These are phyloP conservation scores for Scedosporium apiospermum DNA, from an alignment of 2,329 filamentous ascomycete species.

Conservation along the genomic window DNA sequence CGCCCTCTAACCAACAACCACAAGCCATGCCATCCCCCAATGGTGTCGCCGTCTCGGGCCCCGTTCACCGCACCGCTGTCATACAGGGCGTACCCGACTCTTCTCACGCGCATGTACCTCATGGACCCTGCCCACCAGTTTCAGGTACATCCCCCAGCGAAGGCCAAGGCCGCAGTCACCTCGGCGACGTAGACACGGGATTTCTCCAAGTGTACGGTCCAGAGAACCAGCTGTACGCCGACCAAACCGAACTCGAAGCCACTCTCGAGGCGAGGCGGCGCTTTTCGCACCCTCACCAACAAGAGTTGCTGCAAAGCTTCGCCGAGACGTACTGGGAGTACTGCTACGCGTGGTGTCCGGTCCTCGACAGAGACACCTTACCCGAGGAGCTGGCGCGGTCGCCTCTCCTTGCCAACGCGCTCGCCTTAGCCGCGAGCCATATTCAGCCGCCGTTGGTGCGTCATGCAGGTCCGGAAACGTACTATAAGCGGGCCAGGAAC, in stretches of 20 bases:
- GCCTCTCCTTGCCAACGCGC: conserved; percentile 24
- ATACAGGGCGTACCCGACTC: neutral
- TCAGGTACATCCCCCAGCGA: conserved; percentile 3
- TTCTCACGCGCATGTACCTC: neutral
- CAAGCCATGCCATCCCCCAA: neutral
- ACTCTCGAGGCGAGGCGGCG: conserved; percentile 14
- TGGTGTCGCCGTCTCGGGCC: neutral
- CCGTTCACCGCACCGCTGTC: neutral
- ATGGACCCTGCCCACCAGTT: neutral
- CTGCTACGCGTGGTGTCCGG: conserved; percentile 31
- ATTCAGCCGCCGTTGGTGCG: conserved; percentile 30
- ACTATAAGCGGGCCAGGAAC: conserved; percentile 28
- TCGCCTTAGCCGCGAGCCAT: conserved; percentile 29
- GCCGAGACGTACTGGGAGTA: conserved; percentile 32
- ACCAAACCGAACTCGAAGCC: conserved; percentile 19
- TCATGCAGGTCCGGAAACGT: conserved; percentile 25
- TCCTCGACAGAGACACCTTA: conserved; percentile 23
- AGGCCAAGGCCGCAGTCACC: conserved; percentile 15
- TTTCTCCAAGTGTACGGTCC: conserved; percentile 24
- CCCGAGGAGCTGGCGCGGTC: conserved; percentile 21
- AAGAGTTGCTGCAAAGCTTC: conserved; percentile 27
- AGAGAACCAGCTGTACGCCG: conserved; percentile 20
- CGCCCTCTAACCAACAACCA: neutral
- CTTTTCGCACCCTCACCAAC: conserved; percentile 12
- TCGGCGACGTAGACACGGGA: conserved; percentile 23